Evolutionary conservation across 179 eudicot genomes (phyloP).

Genomic region (Spergularia azorica): DNA sequence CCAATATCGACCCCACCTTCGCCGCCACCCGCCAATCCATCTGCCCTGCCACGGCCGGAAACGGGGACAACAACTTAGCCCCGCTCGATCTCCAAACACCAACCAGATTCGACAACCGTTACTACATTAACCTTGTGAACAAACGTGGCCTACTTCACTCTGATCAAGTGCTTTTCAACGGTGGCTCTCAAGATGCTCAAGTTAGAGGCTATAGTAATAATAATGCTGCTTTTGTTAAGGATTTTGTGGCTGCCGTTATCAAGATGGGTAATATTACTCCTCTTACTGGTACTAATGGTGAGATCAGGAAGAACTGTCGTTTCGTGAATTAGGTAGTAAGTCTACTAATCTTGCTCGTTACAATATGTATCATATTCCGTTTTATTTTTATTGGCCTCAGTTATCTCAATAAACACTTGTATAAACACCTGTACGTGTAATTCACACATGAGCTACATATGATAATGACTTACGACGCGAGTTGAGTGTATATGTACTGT

Average conservation of each 20-base stretch:
- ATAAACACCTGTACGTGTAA: too few species aligned
- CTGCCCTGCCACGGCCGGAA: conserved; percentile 12
- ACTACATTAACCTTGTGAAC: conserved; percentile 35
- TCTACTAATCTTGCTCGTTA: too few species aligned
- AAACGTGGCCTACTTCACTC: conserved; percentile 48
- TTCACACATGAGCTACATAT: too few species aligned
- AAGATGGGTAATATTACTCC: conserved; percentile 54
- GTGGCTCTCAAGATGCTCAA: conserved; percentile 43
- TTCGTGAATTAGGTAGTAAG: conserved; percentile 19
- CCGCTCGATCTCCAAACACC: conserved; percentile 44
- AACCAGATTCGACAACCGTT: conserved; percentile 39
- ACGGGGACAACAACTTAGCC: conserved; percentile 45
- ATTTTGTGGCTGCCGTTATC: conserved; percentile 48
- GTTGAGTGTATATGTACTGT: too few species aligned
- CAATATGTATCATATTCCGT: too few species aligned
- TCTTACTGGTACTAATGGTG: conserved; percentile 48
- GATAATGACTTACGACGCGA: too few species aligned
- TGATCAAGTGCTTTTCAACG: conserved; percentile 52
- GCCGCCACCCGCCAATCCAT: conserved; percentile 29
- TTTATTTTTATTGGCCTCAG: too few species aligned
- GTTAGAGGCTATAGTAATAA: conserved; percentile 35
- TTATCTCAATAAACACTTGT: too few species aligned
- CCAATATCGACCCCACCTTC: conserved; percentile 44
- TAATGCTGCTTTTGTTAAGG: conserved; percentile 27
- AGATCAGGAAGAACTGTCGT: conserved; percentile 46